phyloP scores from a whole-genome alignment of 2,329 filamentous ascomycete species.

The Ambrosiella xylebori region DNA sequence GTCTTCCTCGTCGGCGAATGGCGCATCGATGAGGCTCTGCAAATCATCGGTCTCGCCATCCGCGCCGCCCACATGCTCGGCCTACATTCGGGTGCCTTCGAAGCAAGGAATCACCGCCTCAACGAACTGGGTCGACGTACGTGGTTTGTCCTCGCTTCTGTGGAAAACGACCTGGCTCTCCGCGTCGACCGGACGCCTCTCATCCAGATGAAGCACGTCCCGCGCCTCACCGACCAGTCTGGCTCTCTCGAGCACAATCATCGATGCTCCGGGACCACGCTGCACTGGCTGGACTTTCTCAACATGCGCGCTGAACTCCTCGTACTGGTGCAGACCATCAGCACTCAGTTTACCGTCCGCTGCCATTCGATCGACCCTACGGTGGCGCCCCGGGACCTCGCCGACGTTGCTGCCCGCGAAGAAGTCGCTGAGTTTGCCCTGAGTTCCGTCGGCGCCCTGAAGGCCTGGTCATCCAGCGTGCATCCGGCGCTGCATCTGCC shows the following conservation, averaged over 20 bases:
- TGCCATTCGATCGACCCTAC: neutral
- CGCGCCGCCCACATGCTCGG: conserved; percentile 8
- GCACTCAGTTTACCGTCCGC: neutral
- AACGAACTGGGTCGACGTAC: conserved; percentile 9
- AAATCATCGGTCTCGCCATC: neutral
- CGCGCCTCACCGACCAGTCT: conserved; percentile 5
- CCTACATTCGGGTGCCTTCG: conserved; percentile 6
- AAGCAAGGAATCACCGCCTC: neutral
- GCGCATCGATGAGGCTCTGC: conserved; percentile 5
- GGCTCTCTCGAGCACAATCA: neutral
- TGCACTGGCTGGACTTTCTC: conserved; percentile 9
- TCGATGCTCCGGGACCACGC: neutral
- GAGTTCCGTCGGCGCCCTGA: neutral
- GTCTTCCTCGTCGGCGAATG: neutral
- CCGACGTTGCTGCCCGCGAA: neutral
- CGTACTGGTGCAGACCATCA: conserved; percentile 4
- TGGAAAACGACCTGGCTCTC: conserved; percentile 6
- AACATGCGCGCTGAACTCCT: conserved; percentile 8
- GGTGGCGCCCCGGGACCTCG: neutral
- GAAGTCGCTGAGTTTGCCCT: conserved; percentile 5
- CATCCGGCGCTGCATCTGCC: neutral
- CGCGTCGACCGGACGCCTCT: conserved; percentile 2
- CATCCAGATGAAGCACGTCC: conserved; percentile 5
- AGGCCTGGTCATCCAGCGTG: neutral
- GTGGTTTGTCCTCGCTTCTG: conserved; percentile 5